Base-by-base conservation (phyloP, 768 basidiomycete species). In the Serpula lacrymans region DNA sequence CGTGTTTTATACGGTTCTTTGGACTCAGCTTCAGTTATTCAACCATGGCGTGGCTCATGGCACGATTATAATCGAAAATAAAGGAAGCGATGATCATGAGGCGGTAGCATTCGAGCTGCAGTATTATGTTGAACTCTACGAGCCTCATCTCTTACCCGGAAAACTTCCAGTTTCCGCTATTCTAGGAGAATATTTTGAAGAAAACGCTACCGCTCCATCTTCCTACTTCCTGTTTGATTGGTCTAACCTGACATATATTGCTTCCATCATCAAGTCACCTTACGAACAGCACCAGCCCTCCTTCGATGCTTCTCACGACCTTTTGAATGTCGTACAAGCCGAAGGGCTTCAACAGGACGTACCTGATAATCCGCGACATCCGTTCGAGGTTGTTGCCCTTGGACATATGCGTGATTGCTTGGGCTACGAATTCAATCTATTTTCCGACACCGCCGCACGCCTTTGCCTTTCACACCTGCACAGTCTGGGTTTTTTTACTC, bases 1-100 rank as follows among this genome's bases (percentile, higher is more conserved):
- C 1, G 68, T 85, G 6, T 67, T 77, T 36, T 70, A 72, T 46
- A 70, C 76, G 14, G 63, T 69, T n/a, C 62, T 89, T 5, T 82
- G 79, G 72, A 75, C 67, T 2, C 87, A 91, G 51, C 55, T 80
- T 16, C 79, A 85, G 43, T 70, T 88, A 16, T 59, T 89, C 28
- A 68, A 69, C 27, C 82, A 78, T 48, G 89, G 88, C 1, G 50
- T 89, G 11, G 72, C 75, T 0, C 60, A 80, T 24, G 82, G 84
- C 10, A 78, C 86, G 3, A 63, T 90, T 37, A 68, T 78, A n/a
- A 57, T 88, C 23, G 54, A 65, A 4, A 63, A 70, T 33, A 42
- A 23, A 46, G 60, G 22, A 63, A 60, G 6, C 56, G 47, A 45
- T 55, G 52, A 20, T 51, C 58, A 59, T 40, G 66, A 62, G 26